phyloP scores from a whole-genome alignment of 1,139 yeast genomes.

The Candida pseudoviswanathii region DNA sequence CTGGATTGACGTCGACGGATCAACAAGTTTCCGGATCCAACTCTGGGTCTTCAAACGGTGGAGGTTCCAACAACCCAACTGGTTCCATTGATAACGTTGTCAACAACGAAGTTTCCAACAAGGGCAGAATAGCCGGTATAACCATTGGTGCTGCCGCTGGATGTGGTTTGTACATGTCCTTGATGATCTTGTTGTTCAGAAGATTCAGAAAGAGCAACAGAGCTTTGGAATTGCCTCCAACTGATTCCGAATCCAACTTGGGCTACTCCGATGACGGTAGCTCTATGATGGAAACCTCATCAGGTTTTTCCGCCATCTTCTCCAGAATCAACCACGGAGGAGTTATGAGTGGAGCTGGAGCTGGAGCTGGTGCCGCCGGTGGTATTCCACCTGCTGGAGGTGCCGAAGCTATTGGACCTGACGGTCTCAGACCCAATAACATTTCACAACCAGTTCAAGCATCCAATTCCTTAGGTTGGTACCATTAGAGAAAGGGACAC shows the following conservation, averaged over 20 bases:
- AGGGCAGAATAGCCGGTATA: constrained; percentile 56
- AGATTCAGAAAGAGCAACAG: constrained; percentile 36
- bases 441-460: constrained; percentile 51
- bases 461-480: constrained; percentile 51
- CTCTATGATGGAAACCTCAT: constrained; percentile 15
- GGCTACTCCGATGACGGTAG: constrained; percentile 27
- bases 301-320: constrained; percentile 36
- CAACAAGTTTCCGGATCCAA: constrained; percentile 12
- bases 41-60: constrained; percentile 6
- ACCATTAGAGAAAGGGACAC: constrained; percentile 17
- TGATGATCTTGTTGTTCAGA: constrained; percentile 49
- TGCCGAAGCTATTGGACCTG: constrained; percentile 8
- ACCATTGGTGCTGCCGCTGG: constrained; percentile 73
- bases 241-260: constrained; percentile 44
- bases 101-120: constrained; percentile 24
- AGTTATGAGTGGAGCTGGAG: constrained; percentile 10
- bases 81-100: constrained; percentile 46
- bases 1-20: constrained; percentile 41
- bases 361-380: neutral
- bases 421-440: constrained; percentile 10
- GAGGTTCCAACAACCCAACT: constrained; percentile 19
- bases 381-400: constrained; percentile 13
- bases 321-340: constrained; percentile 28
- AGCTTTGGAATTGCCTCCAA: constrained; percentile 42
- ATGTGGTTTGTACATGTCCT: constrained; percentile 55